Evolutionary conservation across 176 grass and related monocot species (phyloP), one percentile per base, ranked within the genome.

Genomic region (Carex cristatella): DNA sequence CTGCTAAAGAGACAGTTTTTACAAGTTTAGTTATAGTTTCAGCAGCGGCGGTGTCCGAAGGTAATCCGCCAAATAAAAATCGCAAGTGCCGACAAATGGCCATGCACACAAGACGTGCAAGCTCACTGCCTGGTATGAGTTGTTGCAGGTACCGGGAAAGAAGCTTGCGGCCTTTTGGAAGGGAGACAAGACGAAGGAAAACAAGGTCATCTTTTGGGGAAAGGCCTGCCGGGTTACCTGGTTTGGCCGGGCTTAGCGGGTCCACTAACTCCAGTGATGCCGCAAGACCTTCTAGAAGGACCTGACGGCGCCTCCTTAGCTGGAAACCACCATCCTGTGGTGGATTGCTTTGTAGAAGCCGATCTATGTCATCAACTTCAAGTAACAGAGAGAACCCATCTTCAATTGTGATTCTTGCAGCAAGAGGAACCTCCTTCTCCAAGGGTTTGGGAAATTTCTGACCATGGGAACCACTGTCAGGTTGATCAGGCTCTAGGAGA

Each of bases 331-430:
- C 94, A 81, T 99, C 93, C 80, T 99, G 97, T 61, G 91, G 86
- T 63, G 90, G 93, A 82, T 87, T 94, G 85, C 86, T 87, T 83
- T 90, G 91, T 71, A 96, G 76, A 65, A 96, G 75, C 10, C 97
- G 81, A 79, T 99, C 97, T 74, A 92, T 94, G 84, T 99, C 97
- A 91, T 99, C 97, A 70, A 99, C 85, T 85, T 99, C 91, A 66
- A 99, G 91, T 76, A 99, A 86, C 83, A 99, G 79, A 57, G 90
- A 89, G 30, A 99, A 79, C 61, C 91, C 87, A 84, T 99, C 97
- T 89, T 99, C 97, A 83, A 96, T 86, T 18, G 97, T 94, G 48
- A 99, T 91, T 65, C 97, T 92, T 49, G 97, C 90, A 62, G 93
- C 97, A 59, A 99, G 62, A 86, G 92, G 82, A 77, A 92, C 90